Conservation (phyloP, 129 eudicot species). For the Artemisia annua region DNA sequence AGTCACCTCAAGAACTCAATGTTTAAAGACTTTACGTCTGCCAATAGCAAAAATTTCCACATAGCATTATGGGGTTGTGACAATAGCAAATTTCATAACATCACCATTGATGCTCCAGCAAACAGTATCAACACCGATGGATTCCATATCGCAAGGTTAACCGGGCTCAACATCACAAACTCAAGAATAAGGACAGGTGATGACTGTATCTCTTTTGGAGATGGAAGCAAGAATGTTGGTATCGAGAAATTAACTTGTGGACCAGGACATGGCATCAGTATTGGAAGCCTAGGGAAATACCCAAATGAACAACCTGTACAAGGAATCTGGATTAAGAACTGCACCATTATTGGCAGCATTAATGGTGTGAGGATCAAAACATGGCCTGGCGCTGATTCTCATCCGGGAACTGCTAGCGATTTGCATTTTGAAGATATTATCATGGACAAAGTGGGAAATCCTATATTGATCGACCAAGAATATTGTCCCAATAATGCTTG, state of each 20-base stretch:
- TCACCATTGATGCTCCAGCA: constrained; percentile 41
- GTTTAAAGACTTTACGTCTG: constrained; percentile 36
- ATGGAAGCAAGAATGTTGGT: constrained; percentile 32
- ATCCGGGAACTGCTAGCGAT: constrained; percentile 16
- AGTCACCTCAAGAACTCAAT: constrained; percentile 30
- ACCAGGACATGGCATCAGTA: constrained; percentile 66
- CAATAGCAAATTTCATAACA: constrained; percentile 25
- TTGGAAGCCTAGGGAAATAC: constrained; percentile 61
- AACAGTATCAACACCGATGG: constrained; percentile 59
- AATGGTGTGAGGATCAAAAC: constrained; percentile 57
- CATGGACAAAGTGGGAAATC: constrained; percentile 46
- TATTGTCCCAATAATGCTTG: constrained; percentile 46
- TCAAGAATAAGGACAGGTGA: constrained; percentile 49
- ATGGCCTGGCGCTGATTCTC: constrained; percentile 45
- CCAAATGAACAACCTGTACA: constrained; percentile 40
- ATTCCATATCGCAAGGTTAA: constrained; percentile 44
- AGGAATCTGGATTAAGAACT: constrained; percentile 45
- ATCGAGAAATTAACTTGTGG: constrained; percentile 48
- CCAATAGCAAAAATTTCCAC: constrained; percentile 54
- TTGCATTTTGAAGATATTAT: constrained; percentile 54
- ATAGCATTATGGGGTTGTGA: constrained; percentile 22
- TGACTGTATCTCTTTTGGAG: constrained; percentile 70
- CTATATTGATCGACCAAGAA: constrained; percentile 59
- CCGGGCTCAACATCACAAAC: constrained; percentile 27
- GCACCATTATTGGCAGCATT: constrained; percentile 36